Conservation (phyloP, 148 eudicot genomes). For the Agrostemma githago region DNA sequence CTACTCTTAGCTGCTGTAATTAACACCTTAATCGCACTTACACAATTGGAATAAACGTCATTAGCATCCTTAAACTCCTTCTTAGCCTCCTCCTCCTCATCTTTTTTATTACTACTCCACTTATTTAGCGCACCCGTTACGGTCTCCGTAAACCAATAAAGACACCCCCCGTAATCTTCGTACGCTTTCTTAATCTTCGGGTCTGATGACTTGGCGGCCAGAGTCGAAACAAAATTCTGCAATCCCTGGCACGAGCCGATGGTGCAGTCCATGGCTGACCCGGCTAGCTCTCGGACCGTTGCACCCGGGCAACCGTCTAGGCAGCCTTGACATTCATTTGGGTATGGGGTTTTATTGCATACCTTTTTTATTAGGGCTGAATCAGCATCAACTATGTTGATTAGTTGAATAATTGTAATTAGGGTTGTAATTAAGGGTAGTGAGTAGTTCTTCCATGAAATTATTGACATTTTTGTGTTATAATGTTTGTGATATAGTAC, state of each 20-base stretch:
- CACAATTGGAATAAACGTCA: background rate
- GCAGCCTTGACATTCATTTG: background rate
- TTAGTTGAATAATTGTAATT: background rate
- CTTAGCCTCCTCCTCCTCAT: constrained; percentile 4
- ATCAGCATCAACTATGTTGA: constrained; percentile 1
- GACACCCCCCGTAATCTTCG: background rate
- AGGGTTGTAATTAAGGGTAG: background rate
- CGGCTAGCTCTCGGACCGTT: constrained; percentile 9
- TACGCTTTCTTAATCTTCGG: background rate
- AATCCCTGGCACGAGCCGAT: background rate
- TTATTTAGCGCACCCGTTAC: background rate
- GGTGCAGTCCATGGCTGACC: constrained; percentile 10
- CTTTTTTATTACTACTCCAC: background rate
- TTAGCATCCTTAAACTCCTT: constrained; percentile 12
- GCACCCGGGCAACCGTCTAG: background rate
- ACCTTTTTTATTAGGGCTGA: background rate
- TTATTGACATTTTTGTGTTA: no score
- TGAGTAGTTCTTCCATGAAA: background rate
- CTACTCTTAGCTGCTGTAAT: background rate
- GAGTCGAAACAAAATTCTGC: background rate
- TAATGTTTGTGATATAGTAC: no score
- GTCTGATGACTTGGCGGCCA: background rate
- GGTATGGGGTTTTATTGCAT: constrained; percentile 10
- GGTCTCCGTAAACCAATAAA: background rate
- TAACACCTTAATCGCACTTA: background rate